Base-by-base conservation (phyloP, 495 filamentous ascomycete species). In the Evernia prunastri region DNA sequence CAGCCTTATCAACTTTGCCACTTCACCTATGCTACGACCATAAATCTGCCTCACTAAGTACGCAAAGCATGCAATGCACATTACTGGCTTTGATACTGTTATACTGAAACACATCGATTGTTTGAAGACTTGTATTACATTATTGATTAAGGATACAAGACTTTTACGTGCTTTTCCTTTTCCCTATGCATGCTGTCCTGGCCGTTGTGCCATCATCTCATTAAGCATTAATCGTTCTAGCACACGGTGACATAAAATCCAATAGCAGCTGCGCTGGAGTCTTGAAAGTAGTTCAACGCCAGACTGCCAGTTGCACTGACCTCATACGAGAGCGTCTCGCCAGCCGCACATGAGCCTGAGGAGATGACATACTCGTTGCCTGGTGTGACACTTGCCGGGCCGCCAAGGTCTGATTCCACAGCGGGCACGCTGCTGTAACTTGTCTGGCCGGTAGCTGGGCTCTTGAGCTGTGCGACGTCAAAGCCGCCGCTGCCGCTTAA, bases 201-300 rank as follows among this genome's bases (percentile, higher is more conserved):
- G 23, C 62, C 29, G 45, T 57, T 57, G 20, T 57, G 35, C 56
- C 25, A 8, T 36, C 4, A 43, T 49, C 51, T 59, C 60, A 40
- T 67, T 35, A 59, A 29, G 15, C 51, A 59, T 63, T 39, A 59
- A 51, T 61, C 63, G 61, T 36, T 73, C 74, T 78, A 86, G 70
- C 83, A 85, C 27, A 73, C 72, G 51, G 80, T 83, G 66, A 90
- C 78, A 73, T 80, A 89, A 64, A 89, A 72, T 49, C 87, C 87
- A 64, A 88, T 80, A 68, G 87, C 82, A 60, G 77, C 76, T 29
- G 82, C 82, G 67, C 82, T 84, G 64, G 71, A 84, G 70, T 88
- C 82, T 71, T 91, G 77, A 72, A 86, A 85, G 68, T 82, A 89
- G 59, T 84, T 73, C n/a, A 91, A 69, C 53, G 79, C 68, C 25